These are phyloP conservation scores for Silybum marianum DNA, from an alignment of 129 eudicot species.

Conservation along the genomic window DNA sequence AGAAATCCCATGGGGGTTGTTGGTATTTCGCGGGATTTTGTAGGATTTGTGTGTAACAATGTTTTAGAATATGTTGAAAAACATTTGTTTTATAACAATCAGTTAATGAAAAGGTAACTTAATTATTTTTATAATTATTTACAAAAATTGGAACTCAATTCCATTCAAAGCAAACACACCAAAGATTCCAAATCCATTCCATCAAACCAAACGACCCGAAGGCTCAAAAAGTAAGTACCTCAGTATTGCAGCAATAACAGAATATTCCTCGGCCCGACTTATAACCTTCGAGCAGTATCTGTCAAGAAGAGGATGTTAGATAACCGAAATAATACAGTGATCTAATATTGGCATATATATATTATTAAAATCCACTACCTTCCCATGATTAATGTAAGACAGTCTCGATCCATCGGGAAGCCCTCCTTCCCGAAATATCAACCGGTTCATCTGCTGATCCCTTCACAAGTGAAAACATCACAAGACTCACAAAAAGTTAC, in stretches of 20 bases:
- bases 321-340: constrained; percentile 13
- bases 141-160: too few relatives aligned
- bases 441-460: constrained; percentile 62
- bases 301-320: constrained; percentile 26
- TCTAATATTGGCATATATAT: not conserved
- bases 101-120: too few relatives aligned
- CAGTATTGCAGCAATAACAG: constrained; percentile 60
- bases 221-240: constrained; percentile 39
- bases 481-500: constrained; percentile 12
- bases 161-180: too few relatives aligned
- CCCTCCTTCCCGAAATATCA: constrained; percentile 60
- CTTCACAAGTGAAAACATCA: constrained; percentile 36
- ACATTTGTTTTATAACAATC: too few relatives aligned
- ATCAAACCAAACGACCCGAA: too few relatives aligned
- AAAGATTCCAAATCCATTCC: too few relatives aligned
- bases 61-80: too few relatives aligned
- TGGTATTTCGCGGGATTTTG: too few relatives aligned
- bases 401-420: constrained; percentile 69
- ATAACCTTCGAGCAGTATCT: constrained; percentile 65
- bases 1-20: too few relatives aligned
- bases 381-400: constrained; percentile 58
- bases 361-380: constrained; percentile 41
- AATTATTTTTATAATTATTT: too few relatives aligned
- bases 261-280: constrained; percentile 58
- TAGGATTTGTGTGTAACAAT: too few relatives aligned